A percentile compares a stretch with the other conserved stretches of the same genome.
These are phyloP conservation scores for Naegleria lovaniensis DNA, from an alignment of 208 protist genomes.

Conservation along the genomic window DNA sequence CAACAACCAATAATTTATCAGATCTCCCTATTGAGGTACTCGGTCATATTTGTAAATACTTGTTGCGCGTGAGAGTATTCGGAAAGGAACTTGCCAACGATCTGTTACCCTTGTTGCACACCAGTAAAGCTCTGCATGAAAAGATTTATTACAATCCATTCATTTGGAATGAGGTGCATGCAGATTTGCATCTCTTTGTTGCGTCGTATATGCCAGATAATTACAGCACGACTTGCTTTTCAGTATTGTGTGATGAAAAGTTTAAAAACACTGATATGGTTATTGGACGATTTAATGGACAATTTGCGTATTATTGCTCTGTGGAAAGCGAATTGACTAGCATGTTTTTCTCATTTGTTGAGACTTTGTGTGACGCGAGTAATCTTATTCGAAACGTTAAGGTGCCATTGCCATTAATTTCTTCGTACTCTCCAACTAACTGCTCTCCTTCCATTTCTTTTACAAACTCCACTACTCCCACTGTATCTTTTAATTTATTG, in stretches of 20 bases:
- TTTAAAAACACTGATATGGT: background rate
- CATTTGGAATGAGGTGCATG: background rate
- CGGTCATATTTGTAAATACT: background rate
- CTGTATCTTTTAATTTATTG: too few species aligned
- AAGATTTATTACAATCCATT: background rate
- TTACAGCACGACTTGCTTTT: background rate
- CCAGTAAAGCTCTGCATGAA: background rate
- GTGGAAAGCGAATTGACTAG: background rate
- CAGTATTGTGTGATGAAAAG: background rate
- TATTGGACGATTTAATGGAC: background rate
- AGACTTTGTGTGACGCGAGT: background rate
- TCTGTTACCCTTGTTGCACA: background rate
- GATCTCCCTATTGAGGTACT: background rate
- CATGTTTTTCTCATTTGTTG: background rate
- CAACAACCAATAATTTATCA: background rate
- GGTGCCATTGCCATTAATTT: background rate
- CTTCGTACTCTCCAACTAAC: too few species aligned
- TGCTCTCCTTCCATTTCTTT: too few species aligned
- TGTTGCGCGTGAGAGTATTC: background rate
- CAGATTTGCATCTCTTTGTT: background rate
- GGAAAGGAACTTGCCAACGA: background rate
- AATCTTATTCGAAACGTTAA: background rate
- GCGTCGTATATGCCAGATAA: background rate
- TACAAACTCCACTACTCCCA: too few species aligned
- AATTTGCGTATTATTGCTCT: background rate